These are phyloP conservation scores for Stropharia rugosoannulata DNA, from an alignment of 768 basidiomycete species.

Conservation along the genomic window DNA sequence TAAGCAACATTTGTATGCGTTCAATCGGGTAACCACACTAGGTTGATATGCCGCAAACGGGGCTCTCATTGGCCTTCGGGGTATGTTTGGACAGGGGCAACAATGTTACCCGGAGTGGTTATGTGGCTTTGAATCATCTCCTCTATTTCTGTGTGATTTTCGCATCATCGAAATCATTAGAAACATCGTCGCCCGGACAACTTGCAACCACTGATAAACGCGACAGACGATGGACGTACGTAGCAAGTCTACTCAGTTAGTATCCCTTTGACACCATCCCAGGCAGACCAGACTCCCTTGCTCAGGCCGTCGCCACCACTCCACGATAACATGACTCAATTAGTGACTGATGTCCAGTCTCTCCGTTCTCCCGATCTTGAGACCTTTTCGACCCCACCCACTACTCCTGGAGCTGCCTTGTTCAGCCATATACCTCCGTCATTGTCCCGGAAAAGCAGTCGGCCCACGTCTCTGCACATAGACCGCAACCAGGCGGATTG, in stretches of 20 bases:
- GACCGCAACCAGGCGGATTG: slow-evolving; percentile 35
- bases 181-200: slow-evolving; percentile 10
- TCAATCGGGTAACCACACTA: no score
- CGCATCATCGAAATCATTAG: background rate
- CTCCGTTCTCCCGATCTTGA: slow-evolving; percentile 34
- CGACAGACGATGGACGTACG: background rate
- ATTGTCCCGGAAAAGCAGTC: slow-evolving; percentile 40
- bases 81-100: background rate
- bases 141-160: slow-evolving; percentile 4
- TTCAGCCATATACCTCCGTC: slow-evolving; percentile 30
- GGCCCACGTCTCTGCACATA: slow-evolving; percentile 45
- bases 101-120: slow-evolving; percentile 7
- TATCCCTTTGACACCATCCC: background rate
- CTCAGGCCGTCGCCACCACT: background rate
- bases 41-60: no score
- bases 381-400: slow-evolving; percentile 42
- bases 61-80: no score
- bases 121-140: background rate
- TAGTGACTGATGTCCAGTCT: slow-evolving; percentile 13
- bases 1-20: no score
- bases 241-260: background rate
- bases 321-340: slow-evolving; percentile 16
- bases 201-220: slow-evolving; percentile 4
- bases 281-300: background rate
- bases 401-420: slow-evolving; percentile 29